Percentiles rank a stretch among this genome's conserved stretches.
Evolutionary conservation across 441 rosid species (phyloP).

Genomic region (Adansonia grandidieri): DNA sequence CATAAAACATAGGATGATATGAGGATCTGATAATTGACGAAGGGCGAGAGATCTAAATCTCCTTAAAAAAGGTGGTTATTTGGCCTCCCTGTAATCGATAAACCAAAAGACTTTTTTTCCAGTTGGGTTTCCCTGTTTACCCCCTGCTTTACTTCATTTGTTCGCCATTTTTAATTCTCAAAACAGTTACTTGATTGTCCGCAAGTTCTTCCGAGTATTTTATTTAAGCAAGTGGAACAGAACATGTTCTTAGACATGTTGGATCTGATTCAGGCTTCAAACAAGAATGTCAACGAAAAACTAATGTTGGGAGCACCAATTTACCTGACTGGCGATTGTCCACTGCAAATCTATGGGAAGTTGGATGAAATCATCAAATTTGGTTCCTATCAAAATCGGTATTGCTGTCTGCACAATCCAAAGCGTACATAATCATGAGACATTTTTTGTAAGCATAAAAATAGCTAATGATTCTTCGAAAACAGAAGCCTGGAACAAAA

Average conservation of each 20-base stretch:
- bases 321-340: slow-evolving; percentile 88
- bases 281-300: background rate
- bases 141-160: background rate
- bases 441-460: background rate
- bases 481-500: slow-evolving; percentile 12
- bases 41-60: background rate
- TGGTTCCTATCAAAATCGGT: slow-evolving; percentile 70
- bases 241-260: background rate
- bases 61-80: background rate
- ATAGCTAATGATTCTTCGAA: background rate
- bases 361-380: slow-evolving; percentile 92
- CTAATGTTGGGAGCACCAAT: background rate
- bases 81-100: no score
- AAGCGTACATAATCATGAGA: background rate
- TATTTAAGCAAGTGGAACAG: no score
- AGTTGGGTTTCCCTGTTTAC: background rate
- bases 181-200: background rate
- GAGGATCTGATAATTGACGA: background rate
- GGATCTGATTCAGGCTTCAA: background rate
- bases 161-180: background rate
- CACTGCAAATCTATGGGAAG: slow-evolving; percentile 89
- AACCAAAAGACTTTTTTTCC: no score
- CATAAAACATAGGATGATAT: no score
- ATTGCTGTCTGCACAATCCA: slow-evolving; percentile 57
- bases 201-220: background rate